Conservation (phyloP, 2,329 filamentous ascomycete genomes). For the Emydomyces testavorans region DNA sequence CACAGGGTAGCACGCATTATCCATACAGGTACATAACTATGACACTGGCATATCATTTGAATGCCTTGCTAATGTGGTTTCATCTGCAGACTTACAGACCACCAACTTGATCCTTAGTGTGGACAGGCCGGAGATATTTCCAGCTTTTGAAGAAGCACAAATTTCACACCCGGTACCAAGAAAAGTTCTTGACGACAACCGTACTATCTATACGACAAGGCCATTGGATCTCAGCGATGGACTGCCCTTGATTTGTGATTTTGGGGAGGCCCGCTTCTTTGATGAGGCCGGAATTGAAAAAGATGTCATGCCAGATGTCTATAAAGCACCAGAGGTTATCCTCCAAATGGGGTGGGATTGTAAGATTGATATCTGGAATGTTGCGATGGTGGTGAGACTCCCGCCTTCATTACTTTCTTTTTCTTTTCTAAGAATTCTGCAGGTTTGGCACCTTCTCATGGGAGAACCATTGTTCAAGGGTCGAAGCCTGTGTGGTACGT, state of each 20-base stretch:
- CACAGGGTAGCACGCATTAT: too few species aligned
- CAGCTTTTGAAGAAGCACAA: conserved; percentile 12
- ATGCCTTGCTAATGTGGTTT: too few species aligned
- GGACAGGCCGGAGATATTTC: conserved; percentile 4
- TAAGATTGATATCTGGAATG: conserved; percentile 21
- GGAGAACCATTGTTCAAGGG: not conserved
- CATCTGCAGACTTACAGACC: not conserved
- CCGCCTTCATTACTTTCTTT: too few species aligned
- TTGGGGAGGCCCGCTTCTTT: too few species aligned
- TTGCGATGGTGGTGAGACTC: conserved; percentile 20
- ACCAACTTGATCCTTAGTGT: conserved; percentile 11
- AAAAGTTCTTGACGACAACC: conserved; percentile 13
- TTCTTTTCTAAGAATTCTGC: not conserved
- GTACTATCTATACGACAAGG: conserved; percentile 6
- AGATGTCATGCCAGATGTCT: conserved; percentile 18
- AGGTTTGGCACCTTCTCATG: conserved; percentile 8
- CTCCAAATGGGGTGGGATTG: conserved; percentile 19
- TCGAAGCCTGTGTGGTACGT: not conserved
- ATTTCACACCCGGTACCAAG: conserved; percentile 4
- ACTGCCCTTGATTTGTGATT: conserved; percentile 8
- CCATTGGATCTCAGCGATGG: not conserved
- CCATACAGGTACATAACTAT: too few species aligned
- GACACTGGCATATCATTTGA: too few species aligned
- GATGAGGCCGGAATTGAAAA: conserved; percentile 1
- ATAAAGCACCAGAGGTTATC: conserved; percentile 20